Conservation (phyloP, 2,329 filamentous ascomycete genomes). For the Chaetomium globosum region DNA sequence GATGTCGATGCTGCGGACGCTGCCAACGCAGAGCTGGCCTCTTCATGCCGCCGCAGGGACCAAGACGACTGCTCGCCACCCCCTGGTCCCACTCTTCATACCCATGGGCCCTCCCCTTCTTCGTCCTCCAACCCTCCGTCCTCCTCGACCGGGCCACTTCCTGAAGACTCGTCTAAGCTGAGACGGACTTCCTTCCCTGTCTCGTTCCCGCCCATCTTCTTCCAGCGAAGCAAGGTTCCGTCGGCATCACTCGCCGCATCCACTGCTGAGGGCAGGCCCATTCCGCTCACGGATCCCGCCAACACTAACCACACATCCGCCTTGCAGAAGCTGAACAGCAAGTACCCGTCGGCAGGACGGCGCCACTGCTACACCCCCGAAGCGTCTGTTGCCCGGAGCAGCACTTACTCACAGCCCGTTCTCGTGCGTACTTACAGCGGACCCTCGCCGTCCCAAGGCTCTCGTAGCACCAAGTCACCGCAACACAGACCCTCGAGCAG, state of each 20-base stretch:
- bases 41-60: constrained; percentile 13
- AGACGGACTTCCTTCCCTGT: constrained; percentile 49
- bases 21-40: constrained; percentile 27
- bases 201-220: constrained; percentile 53
- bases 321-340: constrained; percentile 61
- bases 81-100: constrained; percentile 17
- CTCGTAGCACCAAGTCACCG: constrained; percentile 35
- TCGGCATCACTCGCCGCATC: constrained; percentile 58
- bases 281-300: constrained; percentile 59
- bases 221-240: constrained; percentile 51
- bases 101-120: constrained; percentile 11
- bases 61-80: constrained; percentile 15
- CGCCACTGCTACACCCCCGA: constrained; percentile 58
- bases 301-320: constrained; percentile 61
- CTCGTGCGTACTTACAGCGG: constrained; percentile 66
- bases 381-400: constrained; percentile 58
- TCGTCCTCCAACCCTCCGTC: constrained; percentile 30
- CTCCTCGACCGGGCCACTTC: constrained; percentile 27
- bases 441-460: constrained; percentile 43
- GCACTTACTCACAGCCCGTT: constrained; percentile 66
- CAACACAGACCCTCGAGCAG: constrained; percentile 37
- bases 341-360: constrained; percentile 52
- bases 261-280: constrained; percentile 59
- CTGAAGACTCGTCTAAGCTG: constrained; percentile 32
- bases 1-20: constrained; percentile 22